Base-by-base conservation (phyloP, 2,329 filamentous ascomycete genomes). In the Aspergillus sp. region DNA sequence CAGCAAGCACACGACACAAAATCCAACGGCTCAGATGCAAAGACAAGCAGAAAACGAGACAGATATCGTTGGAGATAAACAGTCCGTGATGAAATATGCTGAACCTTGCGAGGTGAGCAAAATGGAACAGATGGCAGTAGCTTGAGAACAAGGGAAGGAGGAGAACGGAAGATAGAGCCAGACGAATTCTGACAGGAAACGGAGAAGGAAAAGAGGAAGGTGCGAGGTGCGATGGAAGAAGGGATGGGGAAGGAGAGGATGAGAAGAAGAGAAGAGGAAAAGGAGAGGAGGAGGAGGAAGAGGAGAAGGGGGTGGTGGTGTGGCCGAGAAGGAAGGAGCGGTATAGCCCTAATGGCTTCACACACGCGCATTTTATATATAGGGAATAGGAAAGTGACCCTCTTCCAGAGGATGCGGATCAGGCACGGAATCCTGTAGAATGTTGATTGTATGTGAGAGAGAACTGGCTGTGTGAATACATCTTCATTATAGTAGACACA, bases 21-120 rank as follows among this genome's bases (percentile, higher is more conserved):
- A 41, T 44, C 40, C 45, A 50, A 44, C 35, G 43, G 26, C 41
- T 43, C 39, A 51, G 36, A 53, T 47, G 38, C 30, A 48, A 44
- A 24, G 22, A 39, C 33, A 49, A 47, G 29, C 33, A 39, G 38
- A 34, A 34, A 38, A 35, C 34, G 25, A 17, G 32, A 31, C 26
- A 51, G 34, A 47, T 47, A 38, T 16, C 38, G n/a, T 41, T 31
- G 41, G 31, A 52, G 33, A 49, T 46, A 39, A n/a, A 36, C 24
- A 15, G 32, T 42, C 41, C 42, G 42, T 37, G 35, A 33, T 35
- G 30, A 44, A 32, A 44, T 46, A 32, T 24, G 26, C 16, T 32
- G 20, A 20, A 11, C 22, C 15, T 34, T 32, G 28, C 31, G 28
- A 8, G 27, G 24, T 26, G 24, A 34, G 34, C 34, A 36, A 39